Evolutionary conservation across 2,329 filamentous ascomycete genomes (phyloP).

Genomic region (Verticillium tricorpus): DNA sequence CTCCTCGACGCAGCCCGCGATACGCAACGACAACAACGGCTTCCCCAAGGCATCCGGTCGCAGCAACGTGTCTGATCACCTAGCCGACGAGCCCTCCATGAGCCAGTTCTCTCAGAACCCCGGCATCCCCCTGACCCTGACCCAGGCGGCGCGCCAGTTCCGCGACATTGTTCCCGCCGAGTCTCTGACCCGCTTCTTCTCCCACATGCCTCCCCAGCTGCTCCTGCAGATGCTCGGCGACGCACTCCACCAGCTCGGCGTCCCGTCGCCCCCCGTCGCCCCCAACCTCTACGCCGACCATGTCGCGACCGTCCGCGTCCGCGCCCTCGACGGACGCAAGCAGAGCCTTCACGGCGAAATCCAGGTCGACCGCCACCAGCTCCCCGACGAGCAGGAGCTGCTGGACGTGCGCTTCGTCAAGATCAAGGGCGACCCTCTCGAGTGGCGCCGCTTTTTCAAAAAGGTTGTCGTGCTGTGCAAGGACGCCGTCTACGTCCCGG

Average conservation of each 20-base stretch:
- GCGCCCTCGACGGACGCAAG: slow-evolving; percentile 66
- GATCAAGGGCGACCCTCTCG: slow-evolving; percentile 88
- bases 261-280: slow-evolving; percentile 58
- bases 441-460: slow-evolving; percentile 97
- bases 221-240: slow-evolving; percentile 77
- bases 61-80: slow-evolving; percentile 45
- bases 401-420: slow-evolving; percentile 91
- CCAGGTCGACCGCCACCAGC: slow-evolving; percentile 60
- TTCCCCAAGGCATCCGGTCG: slow-evolving; percentile 26
- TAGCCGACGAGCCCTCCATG: slow-evolving; percentile 83
- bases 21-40: slow-evolving; percentile 25
- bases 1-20: slow-evolving; percentile 46
- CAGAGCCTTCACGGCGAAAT: slow-evolving; percentile 74
- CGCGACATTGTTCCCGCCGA: slow-evolving; percentile 86
- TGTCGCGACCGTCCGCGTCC: slow-evolving; percentile 64
- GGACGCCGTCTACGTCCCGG: slow-evolving; percentile 66
- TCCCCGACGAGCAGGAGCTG: slow-evolving; percentile 55
- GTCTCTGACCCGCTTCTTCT: slow-evolving; percentile 88
- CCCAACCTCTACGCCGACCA: slow-evolving; percentile 48
- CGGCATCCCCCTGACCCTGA: slow-evolving; percentile 75
- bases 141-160: slow-evolving; percentile 84
- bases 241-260: slow-evolving; percentile 78
- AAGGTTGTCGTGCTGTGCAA: slow-evolving; percentile 84
- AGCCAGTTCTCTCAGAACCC: slow-evolving; percentile 79
- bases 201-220: slow-evolving; percentile 67